Base-by-base conservation (phyloP, 495 filamentous ascomycete species). In the Penicillium alfredii region DNA sequence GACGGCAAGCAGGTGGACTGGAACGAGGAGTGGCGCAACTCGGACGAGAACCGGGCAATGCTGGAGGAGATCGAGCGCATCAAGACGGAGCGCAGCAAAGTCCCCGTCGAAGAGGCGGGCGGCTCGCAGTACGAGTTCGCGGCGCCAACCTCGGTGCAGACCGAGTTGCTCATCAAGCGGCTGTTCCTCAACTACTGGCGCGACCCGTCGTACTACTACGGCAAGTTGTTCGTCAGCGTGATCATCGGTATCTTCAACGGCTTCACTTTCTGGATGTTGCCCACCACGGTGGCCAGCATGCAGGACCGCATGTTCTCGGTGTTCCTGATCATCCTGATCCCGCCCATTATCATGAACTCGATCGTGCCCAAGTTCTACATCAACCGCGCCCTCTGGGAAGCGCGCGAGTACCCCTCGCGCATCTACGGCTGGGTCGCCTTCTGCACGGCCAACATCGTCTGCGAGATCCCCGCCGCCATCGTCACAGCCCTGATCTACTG, bases 361-460 rank as follows among this genome's bases (percentile, higher is more conserved):
- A 73, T 93, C n/a, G 74, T 89, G 4, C 87, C 88, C 23, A 88
- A 84, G 47, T 93, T 90, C 69, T 88, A 83, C 60, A 60, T 71
- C 24, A 85, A 88, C 64, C 76, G 84, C 44, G 70, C 74, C 4
- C 68, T 92, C 10, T 93, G 80, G 80, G 74, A 85, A 60, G 74
- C 73, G 0, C 72, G 88, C 9, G 88, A 94, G 56, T 74, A 80
- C 31, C 84, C 84, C 0, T 79, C 74, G 8, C 70, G 81, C 15
- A 88, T 88, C 32, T 94, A 94, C 50, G 77, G 78, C 21, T 93
- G 86, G 86, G 64, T 85, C 20, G 81, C 87, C 5, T 94, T 94
- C 62, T 76, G 69, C 47, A 86, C 82, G 0, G 86, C 84, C 9
- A 78, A 83, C 44, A 61, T 88, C 5, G 63, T 92, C 13, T 78